Percentiles rank a stretch among this genome's conserved stretches.
Evolutionary conservation across 169 alveolate genomes (phyloP).

Genomic region (Cryptosporidium andersoni): DNA sequence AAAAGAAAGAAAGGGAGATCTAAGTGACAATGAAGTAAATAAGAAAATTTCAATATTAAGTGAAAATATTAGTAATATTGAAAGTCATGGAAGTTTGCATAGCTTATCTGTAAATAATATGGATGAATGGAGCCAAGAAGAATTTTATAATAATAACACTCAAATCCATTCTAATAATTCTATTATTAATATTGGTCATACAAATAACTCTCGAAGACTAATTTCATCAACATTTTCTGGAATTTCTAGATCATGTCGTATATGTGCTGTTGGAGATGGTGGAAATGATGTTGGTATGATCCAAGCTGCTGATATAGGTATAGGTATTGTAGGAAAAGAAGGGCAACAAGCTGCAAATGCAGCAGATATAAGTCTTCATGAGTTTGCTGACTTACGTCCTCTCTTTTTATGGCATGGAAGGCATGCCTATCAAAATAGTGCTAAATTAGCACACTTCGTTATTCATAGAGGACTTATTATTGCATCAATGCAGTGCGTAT

Average conservation of each 20-base stretch:
- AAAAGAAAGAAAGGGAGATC: slow-evolving; percentile 9
- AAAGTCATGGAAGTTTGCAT: neutral
- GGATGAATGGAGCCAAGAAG: slow-evolving; percentile 46
- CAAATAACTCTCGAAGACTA: slow-evolving; percentile 8
- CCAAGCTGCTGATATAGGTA: slow-evolving; percentile 92
- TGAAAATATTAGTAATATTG: neutral
- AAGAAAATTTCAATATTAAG: neutral
- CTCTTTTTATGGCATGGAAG: slow-evolving; percentile 97
- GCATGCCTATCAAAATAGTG: slow-evolving; percentile 91
- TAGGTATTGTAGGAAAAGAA: slow-evolving; percentile 97
- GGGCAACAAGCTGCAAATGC: slow-evolving; percentile 96
- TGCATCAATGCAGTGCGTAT: slow-evolving; percentile 91
- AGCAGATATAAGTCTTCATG: slow-evolving; percentile 94
- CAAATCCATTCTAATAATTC: neutral
- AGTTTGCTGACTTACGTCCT: slow-evolving; percentile 89
- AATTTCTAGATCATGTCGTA: slow-evolving; percentile 75
- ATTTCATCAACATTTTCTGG: slow-evolving; percentile 6
- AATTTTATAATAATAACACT: neutral
- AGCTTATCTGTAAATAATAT: slow-evolving; percentile 18
- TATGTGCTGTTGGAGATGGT: slow-evolving; percentile 98
- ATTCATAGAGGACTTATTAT: slow-evolving; percentile 96
- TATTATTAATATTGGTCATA: neutral
- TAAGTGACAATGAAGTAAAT: neutral
- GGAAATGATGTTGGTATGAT: slow-evolving; percentile 99
- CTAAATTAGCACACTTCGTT: slow-evolving; percentile 92